These are phyloP conservation scores for Bipolaris victoriae DNA, from an alignment of 2,329 filamentous ascomycete genomes.

Conservation along the genomic window DNA sequence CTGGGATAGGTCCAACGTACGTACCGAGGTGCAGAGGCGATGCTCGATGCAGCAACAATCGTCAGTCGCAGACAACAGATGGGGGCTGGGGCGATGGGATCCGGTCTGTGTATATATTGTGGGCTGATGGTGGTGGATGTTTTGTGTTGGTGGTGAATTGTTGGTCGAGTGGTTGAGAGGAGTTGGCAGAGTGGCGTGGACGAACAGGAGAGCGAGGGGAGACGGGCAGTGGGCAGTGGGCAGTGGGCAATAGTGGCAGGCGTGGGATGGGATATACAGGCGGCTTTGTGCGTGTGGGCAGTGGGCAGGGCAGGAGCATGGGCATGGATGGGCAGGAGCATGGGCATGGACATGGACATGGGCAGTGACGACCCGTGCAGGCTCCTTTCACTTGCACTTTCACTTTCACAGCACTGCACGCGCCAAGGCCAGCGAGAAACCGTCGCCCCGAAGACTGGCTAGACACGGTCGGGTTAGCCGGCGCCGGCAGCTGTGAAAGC, in stretches of 20 bases:
- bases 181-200: neutral
- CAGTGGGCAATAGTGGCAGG: slow-evolving; percentile 21
- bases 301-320: slow-evolving; percentile 7
- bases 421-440: slow-evolving; percentile 27
- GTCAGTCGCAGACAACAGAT: slow-evolving; percentile 1
- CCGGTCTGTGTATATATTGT: no score
- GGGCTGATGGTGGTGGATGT: no score
- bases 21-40: slow-evolving; percentile 16
- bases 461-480: slow-evolving; percentile 15
- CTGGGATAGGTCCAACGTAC: slow-evolving; percentile 31
- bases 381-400: slow-evolving; percentile 20
- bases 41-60: slow-evolving; percentile 8
- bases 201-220: slow-evolving; percentile 10
- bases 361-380: slow-evolving; percentile 19
- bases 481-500: slow-evolving; percentile 21
- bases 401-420: slow-evolving; percentile 24
- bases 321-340: slow-evolving; percentile 17
- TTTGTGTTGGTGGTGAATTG: no score
- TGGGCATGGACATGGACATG: slow-evolving; percentile 9
- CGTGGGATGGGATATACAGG: slow-evolving; percentile 20
- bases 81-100: neutral
- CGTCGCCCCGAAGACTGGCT: slow-evolving; percentile 15
- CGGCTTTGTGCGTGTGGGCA: no score
- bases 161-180: neutral
- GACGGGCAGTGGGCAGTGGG: slow-evolving; percentile 15